These are phyloP conservation scores for Ottelia alismoides DNA, from an alignment of 106 monocot genomes.

Conservation along the genomic window DNA sequence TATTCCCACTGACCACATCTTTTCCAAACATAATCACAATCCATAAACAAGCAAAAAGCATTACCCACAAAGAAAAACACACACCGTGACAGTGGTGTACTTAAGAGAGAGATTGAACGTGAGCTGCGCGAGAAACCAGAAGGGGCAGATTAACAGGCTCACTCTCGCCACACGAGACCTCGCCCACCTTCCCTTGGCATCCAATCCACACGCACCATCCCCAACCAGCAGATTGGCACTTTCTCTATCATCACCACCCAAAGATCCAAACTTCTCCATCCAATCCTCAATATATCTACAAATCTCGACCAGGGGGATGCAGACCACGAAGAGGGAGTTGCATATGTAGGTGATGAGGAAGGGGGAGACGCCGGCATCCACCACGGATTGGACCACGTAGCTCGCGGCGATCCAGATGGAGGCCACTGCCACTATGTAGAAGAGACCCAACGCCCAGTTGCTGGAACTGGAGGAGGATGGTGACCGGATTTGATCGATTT, in stretches of 20 bases:
- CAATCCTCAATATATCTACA: conserved; percentile 46
- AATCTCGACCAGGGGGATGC: conserved; percentile 61
- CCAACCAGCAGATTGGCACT: conserved; percentile 9
- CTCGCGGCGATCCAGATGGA: conserved; percentile 82
- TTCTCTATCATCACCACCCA: background rate
- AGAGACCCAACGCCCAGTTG: conserved; percentile 52
- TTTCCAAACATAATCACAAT: background rate
- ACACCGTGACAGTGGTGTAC: conserved; percentile 77
- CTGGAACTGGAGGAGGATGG: no score
- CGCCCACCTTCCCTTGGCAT: conserved; percentile 45
- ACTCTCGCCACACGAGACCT: conserved; percentile 49
- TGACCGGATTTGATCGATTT: no score
- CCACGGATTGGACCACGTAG: conserved; percentile 76
- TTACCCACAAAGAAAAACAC: background rate
- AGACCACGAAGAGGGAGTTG: conserved; percentile 67
- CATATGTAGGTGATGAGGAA: conserved; percentile 77
- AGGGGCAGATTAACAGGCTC: conserved; percentile 70
- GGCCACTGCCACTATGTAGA: conserved; percentile 61
- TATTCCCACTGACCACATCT: conserved; percentile 58
- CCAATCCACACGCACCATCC: conserved; percentile 13
- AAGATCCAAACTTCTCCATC: conserved; percentile 10
- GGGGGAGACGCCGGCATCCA: conserved; percentile 70
- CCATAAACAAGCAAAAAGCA: conserved; percentile 5
- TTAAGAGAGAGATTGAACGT: no score
- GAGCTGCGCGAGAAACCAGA: conserved; percentile 86